Base-by-base conservation (phyloP, 352 stramenopile genomes). In the Phytophthora litchii region DNA sequence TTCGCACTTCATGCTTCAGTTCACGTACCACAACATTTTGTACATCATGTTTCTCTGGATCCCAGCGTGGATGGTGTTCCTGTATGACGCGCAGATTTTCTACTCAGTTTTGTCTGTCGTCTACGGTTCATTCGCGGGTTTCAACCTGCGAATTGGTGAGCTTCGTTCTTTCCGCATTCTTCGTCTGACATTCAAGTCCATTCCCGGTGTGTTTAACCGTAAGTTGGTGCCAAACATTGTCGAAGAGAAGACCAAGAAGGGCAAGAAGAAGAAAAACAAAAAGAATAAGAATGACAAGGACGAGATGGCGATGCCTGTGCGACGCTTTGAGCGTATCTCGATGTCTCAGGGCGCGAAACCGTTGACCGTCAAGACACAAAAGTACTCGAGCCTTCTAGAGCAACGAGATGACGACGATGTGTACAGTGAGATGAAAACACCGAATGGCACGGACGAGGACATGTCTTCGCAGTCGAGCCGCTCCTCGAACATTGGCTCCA, bases 71-170 rank as follows among this genome's bases (percentile, higher is more conserved):
- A 84, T 92, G 70, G 86, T 94, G 9, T 92, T 91, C 48, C 67
- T 92, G 54, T 94, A 92, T 68, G 86, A 94, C 48, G 80, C 80
- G 12, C 86, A 94, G 65, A 92, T 94, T 54, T 92, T 92, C 57
- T 94, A 92, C 65, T 80, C 83, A 14, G 63, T 94, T 9, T 44
- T 92, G 38, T 92, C 83, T 1, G 85, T 94, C 20, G 53, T 94
- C 21, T 87, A 84, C 29, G 85, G 85, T 50, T 92, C 83, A 8
- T 88, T 94, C 45, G 83, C 78, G 7, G 85, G 85, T 38, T 94
- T 94, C 55, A 94, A 94, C 59, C 50, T 94, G 11, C 76, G 80
- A 23, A 92, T 94, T 53, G 85, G 85, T 68, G 85, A 94, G 32
- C 70, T 94, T 5, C 83, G 85, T 7, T 94, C 85, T 23, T 94